These are phyloP conservation scores for Phytophthora megakarya DNA, from an alignment of 352 stramenopile genomes.

Conservation along the genomic window DNA sequence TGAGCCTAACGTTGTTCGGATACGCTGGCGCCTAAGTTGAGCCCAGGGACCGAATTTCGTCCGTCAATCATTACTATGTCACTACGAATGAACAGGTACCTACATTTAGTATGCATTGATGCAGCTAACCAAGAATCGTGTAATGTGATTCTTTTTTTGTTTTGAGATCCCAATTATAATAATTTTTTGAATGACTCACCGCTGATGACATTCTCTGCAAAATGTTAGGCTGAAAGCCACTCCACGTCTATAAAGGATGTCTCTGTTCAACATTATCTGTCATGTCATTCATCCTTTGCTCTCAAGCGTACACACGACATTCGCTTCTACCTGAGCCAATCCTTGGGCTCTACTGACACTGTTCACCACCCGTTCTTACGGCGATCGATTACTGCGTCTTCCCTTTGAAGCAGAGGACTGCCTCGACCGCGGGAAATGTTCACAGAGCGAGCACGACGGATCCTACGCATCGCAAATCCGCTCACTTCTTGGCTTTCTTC, in stretches of 20 bases:
- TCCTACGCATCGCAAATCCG: constrained; percentile 3
- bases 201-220: not conserved
- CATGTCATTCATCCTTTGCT: constrained; percentile 13
- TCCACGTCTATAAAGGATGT: constrained; percentile 8
- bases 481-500: constrained; percentile 61
- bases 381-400: constrained; percentile 26
- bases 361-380: constrained; percentile 8
- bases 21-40: constrained; percentile 54
- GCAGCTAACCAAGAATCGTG: too few species aligned
- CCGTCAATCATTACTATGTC: too few species aligned
- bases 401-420: constrained; percentile 34
- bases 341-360: constrained; percentile 13
- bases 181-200: too few species aligned
- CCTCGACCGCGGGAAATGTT: constrained; percentile 22
- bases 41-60: not conserved
- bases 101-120: not conserved
- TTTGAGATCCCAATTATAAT: too few species aligned
- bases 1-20: constrained; percentile 88
- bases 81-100: too few species aligned
- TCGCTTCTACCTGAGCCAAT: constrained; percentile 19
- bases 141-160: too few species aligned
- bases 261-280: constrained; percentile 15
- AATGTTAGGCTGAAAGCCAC: not conserved
- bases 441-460: constrained; percentile 21
- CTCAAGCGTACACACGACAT: constrained; percentile 26